A percentile compares a stretch with the other conserved stretches of the same genome.
Evolutionary conservation across 2,329 filamentous ascomycete genomes (phyloP).

Genomic region (Sporothrix brasiliensis): DNA sequence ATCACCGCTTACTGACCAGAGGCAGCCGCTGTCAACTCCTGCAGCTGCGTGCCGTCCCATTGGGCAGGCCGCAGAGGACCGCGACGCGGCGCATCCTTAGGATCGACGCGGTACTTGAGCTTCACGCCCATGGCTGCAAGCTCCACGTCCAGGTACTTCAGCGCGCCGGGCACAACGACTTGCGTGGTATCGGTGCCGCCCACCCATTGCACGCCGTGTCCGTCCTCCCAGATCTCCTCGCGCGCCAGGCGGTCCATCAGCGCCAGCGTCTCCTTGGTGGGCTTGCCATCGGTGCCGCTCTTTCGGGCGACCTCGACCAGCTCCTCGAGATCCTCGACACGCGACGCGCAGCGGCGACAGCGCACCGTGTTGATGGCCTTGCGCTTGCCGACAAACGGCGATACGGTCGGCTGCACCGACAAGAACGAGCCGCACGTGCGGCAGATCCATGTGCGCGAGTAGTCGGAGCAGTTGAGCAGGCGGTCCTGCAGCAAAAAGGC

Average conservation of each 20-base stretch:
- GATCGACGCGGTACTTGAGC: conserved; percentile 74
- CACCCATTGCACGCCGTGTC: conserved; percentile 77
- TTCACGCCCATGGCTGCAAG: conserved; percentile 94
- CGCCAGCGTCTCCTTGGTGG: conserved; percentile 4
- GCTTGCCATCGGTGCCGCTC: conserved; percentile 56
- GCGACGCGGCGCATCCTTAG: conserved; percentile 66
- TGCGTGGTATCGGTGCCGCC: conserved; percentile 90
- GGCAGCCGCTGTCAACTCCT: conserved; percentile 11
- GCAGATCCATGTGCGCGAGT: conserved; percentile 87
- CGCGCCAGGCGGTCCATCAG: conserved; percentile 31
- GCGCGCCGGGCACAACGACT: conserved; percentile 87
- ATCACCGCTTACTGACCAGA: conserved; percentile 6
- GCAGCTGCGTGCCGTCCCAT: conserved; percentile 32
- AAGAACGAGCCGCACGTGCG: conserved; percentile 87
- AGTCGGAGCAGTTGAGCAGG: conserved; percentile 95
- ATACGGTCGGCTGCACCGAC: conserved; percentile 78
- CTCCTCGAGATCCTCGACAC: conserved; percentile 60
- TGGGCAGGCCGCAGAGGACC: conserved; percentile 50
- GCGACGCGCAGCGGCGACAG: conserved; percentile 75
- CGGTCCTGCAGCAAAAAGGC: conserved; percentile 94
- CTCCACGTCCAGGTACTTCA: conserved; percentile 93
- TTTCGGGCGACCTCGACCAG: conserved; percentile 57
- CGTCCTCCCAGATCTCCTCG: conserved; percentile 83
- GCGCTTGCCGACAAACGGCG: conserved; percentile 65
- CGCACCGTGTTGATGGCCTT: conserved; percentile 70